Conservation (phyloP, 1,284 basidiomycete species). For the Malassezia vespertilionis region DNA sequence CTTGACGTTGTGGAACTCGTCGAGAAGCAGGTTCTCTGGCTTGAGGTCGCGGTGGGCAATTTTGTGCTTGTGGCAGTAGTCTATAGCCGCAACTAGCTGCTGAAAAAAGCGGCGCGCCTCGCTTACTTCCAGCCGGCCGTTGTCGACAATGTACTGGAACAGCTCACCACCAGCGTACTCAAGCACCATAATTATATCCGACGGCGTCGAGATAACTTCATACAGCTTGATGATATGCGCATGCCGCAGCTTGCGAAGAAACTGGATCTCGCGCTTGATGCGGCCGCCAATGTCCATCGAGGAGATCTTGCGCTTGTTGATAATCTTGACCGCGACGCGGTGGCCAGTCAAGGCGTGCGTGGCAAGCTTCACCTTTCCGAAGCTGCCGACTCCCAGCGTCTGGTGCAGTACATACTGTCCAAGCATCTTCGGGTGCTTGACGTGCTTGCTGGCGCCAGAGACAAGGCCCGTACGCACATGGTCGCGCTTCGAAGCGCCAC, state of each 20-base stretch:
- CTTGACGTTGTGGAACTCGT: slow-evolving; percentile 46
- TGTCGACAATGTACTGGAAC: slow-evolving; percentile 46
- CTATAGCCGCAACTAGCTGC: slow-evolving; percentile 45
- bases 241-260: slow-evolving; percentile 42
- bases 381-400: slow-evolving; percentile 63
- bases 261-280: slow-evolving; percentile 66
- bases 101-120: slow-evolving; percentile 46
- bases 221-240: slow-evolving; percentile 48
- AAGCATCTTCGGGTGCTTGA: slow-evolving; percentile 35
- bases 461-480: no score
- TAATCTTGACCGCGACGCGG: slow-evolving; percentile 93
- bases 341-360: slow-evolving; percentile 87
- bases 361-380: slow-evolving; percentile 97
- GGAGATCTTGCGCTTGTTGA: slow-evolving; percentile 85
- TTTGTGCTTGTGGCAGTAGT: slow-evolving; percentile 46
- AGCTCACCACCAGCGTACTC: slow-evolving; percentile 46
- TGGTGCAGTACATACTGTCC: slow-evolving; percentile 46
- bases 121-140: slow-evolving; percentile 39
- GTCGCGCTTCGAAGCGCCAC: no score
- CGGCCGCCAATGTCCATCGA: slow-evolving; percentile 60
- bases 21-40: slow-evolving; percentile 43
- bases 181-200: slow-evolving; percentile 47
- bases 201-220: slow-evolving; percentile 46
- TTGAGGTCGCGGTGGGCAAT: slow-evolving; percentile 45
- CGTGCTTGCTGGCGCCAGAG: no score